Base-by-base conservation (phyloP, 768 basidiomycete genomes). In the Cystobasidium onofrii region DNA sequence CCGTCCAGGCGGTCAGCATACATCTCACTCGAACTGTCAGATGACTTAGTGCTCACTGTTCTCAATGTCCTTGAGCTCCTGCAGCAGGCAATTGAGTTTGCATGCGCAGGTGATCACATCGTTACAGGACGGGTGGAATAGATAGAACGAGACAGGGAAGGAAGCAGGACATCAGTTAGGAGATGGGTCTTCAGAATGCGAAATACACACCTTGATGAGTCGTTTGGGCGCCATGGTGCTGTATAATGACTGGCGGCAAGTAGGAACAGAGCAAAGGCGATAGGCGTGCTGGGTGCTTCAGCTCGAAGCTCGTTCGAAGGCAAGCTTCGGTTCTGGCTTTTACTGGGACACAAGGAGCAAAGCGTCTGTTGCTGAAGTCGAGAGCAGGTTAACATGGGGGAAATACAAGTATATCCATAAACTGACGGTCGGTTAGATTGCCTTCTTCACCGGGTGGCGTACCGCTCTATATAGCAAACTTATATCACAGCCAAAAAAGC, bases 41-140 rank as follows among this genome's bases (percentile, higher is more conserved):
- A 6, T 39, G 39, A 39, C n/a, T n/a, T n/a, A 39, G 39, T 13
- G 6, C 65, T 67, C 43, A 67, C 65, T 67, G 41, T 52, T 52
- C 46, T 44, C 65, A 52, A 67, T 67, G 27, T 67, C 65, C 34
- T 52, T 43, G 41, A 67, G 65, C 65, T 67, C 65, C 65, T 67
- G 25, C 46, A 50, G 43, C 33, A 29, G 57, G 6, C 31, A 4
- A 29, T 39, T 17, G 57, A 15, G 57, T 29, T 25, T 27, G 12
- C 57, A 60, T 60, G 57, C 57, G 57, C 57, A 60, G 33, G 33
- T 60, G 57, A 60, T 34, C 57, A 60, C 15, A 29, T 60, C 25
- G 25, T 29, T 27, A 20, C 46, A 50, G 46, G 46, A 50, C 57
- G 20, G 33, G 57, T 29, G 6, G 29, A 34, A 23, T 23, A 27